These are phyloP conservation scores for Aaosphaeria arxii DNA, from an alignment of 2,329 filamentous ascomycete genomes.

Conservation along the genomic window DNA sequence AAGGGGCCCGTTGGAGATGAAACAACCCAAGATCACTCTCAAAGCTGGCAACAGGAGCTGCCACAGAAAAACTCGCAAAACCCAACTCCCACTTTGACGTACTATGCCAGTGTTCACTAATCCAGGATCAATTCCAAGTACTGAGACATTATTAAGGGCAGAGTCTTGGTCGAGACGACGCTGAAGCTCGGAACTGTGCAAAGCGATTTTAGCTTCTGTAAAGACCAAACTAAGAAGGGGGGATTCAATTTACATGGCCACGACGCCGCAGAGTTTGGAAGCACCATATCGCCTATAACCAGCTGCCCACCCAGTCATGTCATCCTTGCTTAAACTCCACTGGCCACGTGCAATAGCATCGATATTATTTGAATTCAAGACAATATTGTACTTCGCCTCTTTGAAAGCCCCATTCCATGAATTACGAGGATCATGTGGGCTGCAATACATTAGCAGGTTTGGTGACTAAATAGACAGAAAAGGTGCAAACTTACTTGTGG, in stretches of 20 bases:
- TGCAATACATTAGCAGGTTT: background rate
- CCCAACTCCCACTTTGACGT: slow-evolving; percentile 1
- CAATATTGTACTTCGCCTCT: slow-evolving; percentile 3
- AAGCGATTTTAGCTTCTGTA: slow-evolving; percentile 1
- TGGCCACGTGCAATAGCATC: slow-evolving; percentile 3
- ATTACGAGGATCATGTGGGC: slow-evolving; percentile 5
- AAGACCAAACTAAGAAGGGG: background rate
- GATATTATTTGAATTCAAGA: background rate
- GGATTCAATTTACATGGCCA: background rate
- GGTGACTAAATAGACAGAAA: too few species aligned
- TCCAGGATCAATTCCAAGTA: slow-evolving; percentile 6
- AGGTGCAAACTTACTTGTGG: slow-evolving; percentile 12
- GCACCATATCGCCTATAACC: slow-evolving; percentile 6
- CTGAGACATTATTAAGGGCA: slow-evolving; percentile 4
- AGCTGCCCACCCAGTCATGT: slow-evolving; percentile 3
- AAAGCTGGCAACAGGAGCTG: slow-evolving; percentile 18
- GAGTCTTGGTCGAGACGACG: slow-evolving; percentile 6
- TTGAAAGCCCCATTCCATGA: slow-evolving; percentile 4
- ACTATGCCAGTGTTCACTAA: slow-evolving; percentile 4
- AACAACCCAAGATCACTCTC: slow-evolving; percentile 15
- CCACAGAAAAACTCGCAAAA: slow-evolving; percentile 8
- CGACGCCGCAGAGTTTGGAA: slow-evolving; percentile 3
- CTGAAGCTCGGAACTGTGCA: slow-evolving; percentile 5
- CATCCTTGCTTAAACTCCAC: slow-evolving; percentile 3
- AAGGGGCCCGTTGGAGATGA: slow-evolving; percentile 29